phyloP scores from a whole-genome alignment of 306 rosid species.

The Spatholobus suberectus region DNA sequence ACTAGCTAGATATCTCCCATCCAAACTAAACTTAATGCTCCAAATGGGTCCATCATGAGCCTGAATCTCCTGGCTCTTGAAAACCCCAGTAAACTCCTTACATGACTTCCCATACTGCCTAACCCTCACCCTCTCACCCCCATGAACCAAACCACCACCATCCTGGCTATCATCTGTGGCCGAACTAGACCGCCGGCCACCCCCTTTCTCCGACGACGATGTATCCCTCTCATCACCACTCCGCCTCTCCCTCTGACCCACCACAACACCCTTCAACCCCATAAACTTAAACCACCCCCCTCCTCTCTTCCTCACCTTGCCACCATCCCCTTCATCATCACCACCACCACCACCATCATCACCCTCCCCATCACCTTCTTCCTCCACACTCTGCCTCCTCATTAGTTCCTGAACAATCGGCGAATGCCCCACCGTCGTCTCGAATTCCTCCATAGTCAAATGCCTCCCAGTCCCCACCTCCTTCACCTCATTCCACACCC shows the following conservation, averaged over 20 bases:
- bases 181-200: conserved; percentile 86
- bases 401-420: conserved; percentile 88
- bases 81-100: conserved; percentile 72
- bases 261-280: conserved; percentile 74
- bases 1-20: conserved; percentile 85
- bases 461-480: conserved; percentile 89
- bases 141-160: conserved; percentile 60
- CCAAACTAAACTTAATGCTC: conserved; percentile 88
- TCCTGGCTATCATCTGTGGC: conserved; percentile 96
- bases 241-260: conserved; percentile 73
- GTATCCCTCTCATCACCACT: conserved; percentile 84
- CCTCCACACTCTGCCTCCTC: conserved; percentile 86
- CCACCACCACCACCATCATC: conserved; percentile 44
- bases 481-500: conserved; percentile 76
- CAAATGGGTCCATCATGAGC: conserved; percentile 87
- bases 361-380: conserved; percentile 51
- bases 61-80: conserved; percentile 79
- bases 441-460: conserved; percentile 91
- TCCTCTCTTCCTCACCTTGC: conserved; percentile 73
- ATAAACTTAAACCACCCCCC: conserved; percentile 67
- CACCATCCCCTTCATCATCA: conserved; percentile 29
- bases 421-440: conserved; percentile 87
- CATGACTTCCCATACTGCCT: conserved; percentile 82
- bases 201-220: conserved; percentile 82
- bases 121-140: conserved; percentile 75